phyloP scores from a whole-genome alignment of 768 basidiomycete species.

The Lactarius pseudohatsudake region DNA sequence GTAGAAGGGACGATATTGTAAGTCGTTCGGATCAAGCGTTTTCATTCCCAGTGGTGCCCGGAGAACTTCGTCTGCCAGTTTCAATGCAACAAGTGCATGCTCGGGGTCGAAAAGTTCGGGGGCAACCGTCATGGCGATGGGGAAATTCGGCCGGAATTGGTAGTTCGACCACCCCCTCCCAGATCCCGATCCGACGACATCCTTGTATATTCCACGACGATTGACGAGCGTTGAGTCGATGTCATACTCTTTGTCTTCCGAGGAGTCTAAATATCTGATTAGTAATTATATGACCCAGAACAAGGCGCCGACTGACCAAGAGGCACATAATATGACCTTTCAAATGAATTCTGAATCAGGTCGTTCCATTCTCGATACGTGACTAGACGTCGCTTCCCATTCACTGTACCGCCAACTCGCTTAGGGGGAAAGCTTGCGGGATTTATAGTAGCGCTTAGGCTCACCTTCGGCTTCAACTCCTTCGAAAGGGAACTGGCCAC shows the following conservation, averaged over 20 bases:
- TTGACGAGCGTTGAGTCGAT: conserved; percentile 72
- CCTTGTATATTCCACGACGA: conserved; percentile 97
- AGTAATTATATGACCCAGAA: neutral
- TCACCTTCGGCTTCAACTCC: conserved; percentile 80
- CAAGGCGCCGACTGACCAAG: conserved; percentile 46
- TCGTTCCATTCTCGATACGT: conserved; percentile 90
- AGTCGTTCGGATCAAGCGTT: conserved; percentile 85
- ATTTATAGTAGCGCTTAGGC: conserved; percentile 33
- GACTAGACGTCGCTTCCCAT: conserved; percentile 64
- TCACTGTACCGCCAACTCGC: conserved; percentile 47
- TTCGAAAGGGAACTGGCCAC: conserved; percentile 81
- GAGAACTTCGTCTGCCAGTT: conserved; percentile 76
- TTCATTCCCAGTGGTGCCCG: conserved; percentile 95
- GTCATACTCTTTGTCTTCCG: conserved; percentile 68
- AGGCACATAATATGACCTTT: conserved; percentile 89
- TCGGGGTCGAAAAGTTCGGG: conserved; percentile 87
- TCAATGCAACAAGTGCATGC: conserved; percentile 77
- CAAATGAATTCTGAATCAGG: conserved; percentile 84
- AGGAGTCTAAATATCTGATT: conserved; percentile 50
- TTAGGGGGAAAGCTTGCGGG: neutral
- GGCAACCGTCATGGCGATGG: conserved; percentile 95
- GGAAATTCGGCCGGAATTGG: conserved; percentile 90
- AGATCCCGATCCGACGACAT: conserved; percentile 86
- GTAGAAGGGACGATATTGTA: conserved; percentile 88
- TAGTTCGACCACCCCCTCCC: conserved; percentile 97